Conservation (phyloP, 768 basidiomycete species). For the Auriscalpium microsporum region DNA sequence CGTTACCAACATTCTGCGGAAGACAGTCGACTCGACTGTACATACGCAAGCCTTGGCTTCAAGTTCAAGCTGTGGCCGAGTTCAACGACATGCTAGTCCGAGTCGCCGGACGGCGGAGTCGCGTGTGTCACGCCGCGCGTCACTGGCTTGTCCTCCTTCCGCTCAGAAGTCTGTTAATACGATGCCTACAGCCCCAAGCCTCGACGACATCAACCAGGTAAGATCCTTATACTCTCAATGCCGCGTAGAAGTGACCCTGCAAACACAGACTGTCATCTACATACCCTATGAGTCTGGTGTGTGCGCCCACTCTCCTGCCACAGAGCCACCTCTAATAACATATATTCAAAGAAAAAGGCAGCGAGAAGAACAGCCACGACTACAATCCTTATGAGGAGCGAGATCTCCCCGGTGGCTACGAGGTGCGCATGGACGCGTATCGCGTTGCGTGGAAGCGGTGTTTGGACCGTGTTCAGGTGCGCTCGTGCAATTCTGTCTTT, state of each 20-base stretch:
- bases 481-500: background rate
- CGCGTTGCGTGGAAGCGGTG: constrained; percentile 11
- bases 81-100: too few species aligned
- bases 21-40: too few species aligned
- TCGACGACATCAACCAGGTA: constrained; percentile 13
- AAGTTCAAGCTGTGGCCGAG: too few species aligned
- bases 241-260: background rate
- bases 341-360: background rate
- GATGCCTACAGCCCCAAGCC: constrained; percentile 5
- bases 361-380: background rate
- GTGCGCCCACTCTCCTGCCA: background rate
- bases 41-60: too few species aligned
- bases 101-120: background rate
- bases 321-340: background rate
- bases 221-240: background rate
- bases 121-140: background rate
- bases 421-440: constrained; percentile 9
- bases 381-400: constrained; percentile 10
- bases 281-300: constrained; percentile 6
- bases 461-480: constrained; percentile 10
- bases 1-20: too few species aligned
- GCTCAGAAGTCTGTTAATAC: background rate
- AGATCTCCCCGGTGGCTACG: constrained; percentile 10
- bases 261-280: constrained; percentile 8
- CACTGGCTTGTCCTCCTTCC: background rate